A percentile compares a stretch with the other conserved stretches of the same genome.
Evolutionary conservation across 257 asterid species (phyloP).

Genomic region (Galeopsis tetrahit): DNA sequence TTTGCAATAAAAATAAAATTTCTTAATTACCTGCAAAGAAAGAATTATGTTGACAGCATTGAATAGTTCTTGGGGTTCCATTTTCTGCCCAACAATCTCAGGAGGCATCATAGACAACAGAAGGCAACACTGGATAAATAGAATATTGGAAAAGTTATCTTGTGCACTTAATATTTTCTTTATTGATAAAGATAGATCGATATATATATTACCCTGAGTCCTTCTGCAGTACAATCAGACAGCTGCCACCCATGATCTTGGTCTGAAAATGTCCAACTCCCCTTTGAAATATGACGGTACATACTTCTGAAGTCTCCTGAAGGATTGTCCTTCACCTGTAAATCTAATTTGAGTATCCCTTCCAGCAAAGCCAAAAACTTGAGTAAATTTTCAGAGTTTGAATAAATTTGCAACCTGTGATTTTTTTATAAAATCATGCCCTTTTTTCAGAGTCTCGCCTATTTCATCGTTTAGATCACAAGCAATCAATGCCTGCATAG

Average conservation of each 20-base stretch:
- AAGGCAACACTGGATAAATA: constrained; percentile 66
- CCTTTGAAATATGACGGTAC: constrained; percentile 87
- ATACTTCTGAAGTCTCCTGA: constrained; percentile 77
- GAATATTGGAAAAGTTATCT: neutral
- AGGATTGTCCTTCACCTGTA: constrained; percentile 76
- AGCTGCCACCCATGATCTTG: constrained; percentile 99
- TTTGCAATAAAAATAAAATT: neutral
- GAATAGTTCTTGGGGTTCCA: constrained; percentile 63
- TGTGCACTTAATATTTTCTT: neutral
- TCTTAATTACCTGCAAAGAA: constrained; percentile 61
- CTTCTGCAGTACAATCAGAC: constrained; percentile 97
- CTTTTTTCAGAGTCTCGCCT: constrained; percentile 63
- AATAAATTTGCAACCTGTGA: constrained; percentile 59
- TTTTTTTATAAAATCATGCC: constrained; percentile 70
- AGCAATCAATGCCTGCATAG: constrained; percentile 78
- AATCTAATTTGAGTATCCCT: constrained; percentile 14
- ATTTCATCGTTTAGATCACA: constrained; percentile 63
- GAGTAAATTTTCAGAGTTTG: neutral
- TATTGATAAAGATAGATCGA: neutral
- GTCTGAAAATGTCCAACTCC: constrained; percentile 93
- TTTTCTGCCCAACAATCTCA: constrained; percentile 68
- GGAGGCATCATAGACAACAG: constrained; percentile 77
- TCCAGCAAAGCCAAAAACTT: neutral
- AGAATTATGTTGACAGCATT: constrained; percentile 76
- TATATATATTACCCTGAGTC: constrained; percentile 56